These are phyloP conservation scores for Closterium sp. DNA, from an alignment of 139 green algal genomes.

Conservation along the genomic window DNA sequence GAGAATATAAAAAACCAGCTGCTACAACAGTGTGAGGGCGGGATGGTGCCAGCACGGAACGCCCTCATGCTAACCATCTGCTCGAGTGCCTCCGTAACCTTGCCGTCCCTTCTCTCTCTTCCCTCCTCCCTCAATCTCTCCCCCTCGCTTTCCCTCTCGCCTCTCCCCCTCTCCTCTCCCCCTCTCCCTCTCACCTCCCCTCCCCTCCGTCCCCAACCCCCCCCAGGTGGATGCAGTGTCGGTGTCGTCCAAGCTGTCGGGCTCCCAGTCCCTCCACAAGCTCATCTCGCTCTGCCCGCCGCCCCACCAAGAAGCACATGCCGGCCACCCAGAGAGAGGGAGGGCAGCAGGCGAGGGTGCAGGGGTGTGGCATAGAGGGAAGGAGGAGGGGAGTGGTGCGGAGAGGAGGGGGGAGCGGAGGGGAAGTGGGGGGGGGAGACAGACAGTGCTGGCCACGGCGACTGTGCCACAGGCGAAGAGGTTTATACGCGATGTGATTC, in stretches of 20 bases:
- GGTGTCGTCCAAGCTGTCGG: conserved; percentile 19
- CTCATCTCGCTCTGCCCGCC: conserved; percentile 29
- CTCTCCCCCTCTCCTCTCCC: neutral
- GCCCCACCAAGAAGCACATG: neutral
- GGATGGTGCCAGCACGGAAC: no score
- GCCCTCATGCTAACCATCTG: no score
- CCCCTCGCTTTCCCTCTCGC: neutral
- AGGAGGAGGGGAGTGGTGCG: neutral
- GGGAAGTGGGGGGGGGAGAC: neutral
- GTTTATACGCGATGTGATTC: neutral
- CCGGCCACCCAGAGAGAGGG: no score
- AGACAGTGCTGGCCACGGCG: neutral
- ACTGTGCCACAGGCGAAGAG: neutral
- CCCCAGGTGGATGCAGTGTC: conserved; percentile 35
- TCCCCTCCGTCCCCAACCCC: neutral
- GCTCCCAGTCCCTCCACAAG: conserved; percentile 26
- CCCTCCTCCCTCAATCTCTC: neutral
- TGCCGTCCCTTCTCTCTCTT: neutral
- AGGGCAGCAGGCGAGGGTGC: no score
- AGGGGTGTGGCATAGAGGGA: no score
- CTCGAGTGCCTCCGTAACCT: no score
- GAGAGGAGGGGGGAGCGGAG: neutral
- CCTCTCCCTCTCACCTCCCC: neutral
- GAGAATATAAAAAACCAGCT: no score
- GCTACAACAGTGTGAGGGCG: no score